Percentiles rank a stretch among this genome's conserved stretches.
Conservation (phyloP, 2,329 filamentous ascomycete genomes). For the Trichophyton simii region DNA sequence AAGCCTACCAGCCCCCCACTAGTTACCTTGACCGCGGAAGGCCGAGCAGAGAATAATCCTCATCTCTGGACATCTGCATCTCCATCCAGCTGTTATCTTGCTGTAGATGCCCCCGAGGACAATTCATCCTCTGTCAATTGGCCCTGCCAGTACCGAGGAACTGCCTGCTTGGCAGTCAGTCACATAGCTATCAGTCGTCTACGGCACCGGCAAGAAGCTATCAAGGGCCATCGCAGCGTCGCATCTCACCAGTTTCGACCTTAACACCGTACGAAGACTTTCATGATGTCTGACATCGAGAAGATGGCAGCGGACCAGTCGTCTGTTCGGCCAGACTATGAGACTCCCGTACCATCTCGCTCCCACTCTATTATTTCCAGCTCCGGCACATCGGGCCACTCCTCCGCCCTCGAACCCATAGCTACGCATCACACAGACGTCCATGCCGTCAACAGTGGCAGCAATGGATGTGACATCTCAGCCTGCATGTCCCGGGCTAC, state of each 20-base stretch:
- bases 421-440: conserved; percentile 10
- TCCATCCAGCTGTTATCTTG: too few relatives aligned
- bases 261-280: not conserved
- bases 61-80: too few relatives aligned
- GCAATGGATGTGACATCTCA: not conserved
- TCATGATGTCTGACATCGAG: conserved; percentile 21
- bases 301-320: conserved; percentile 21
- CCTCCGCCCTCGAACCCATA: conserved; percentile 17
- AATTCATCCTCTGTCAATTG: not conserved
- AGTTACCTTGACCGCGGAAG: too few relatives aligned
- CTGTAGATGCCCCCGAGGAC: too few relatives aligned
- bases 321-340: conserved; percentile 9
- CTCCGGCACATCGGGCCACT: conserved; percentile 16
- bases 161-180: not conserved
- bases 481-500: conserved; percentile 21
- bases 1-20: too few relatives aligned
- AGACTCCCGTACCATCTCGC: conserved; percentile 6
- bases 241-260: not conserved
- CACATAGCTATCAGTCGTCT: not conserved
- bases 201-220: not conserved
- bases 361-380: conserved; percentile 9
- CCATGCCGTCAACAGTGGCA: conserved; percentile 10
- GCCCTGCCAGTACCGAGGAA: not conserved
- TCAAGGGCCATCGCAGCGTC: not conserved
- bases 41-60: too few relatives aligned